Conservation (phyloP, 106 monocot species). For the Dendrobium catenatum region DNA sequence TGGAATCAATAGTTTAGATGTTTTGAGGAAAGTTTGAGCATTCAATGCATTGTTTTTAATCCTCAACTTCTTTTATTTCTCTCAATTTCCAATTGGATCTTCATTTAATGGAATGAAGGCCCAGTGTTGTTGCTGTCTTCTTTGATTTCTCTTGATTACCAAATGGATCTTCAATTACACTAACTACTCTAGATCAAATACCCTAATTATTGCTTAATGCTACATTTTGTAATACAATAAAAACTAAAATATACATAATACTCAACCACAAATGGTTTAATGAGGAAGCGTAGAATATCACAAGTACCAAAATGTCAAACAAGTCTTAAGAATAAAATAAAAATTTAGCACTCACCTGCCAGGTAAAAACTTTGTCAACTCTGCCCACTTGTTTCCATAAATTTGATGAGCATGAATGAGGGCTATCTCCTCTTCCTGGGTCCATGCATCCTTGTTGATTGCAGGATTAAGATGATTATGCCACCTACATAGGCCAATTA, state of each 20-base stretch:
- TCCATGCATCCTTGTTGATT: slow-evolving; percentile 76
- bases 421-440: slow-evolving; percentile 71
- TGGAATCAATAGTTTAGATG: not conserved
- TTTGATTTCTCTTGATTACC: not conserved
- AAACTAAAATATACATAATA: not conserved
- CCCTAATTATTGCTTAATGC: not conserved
- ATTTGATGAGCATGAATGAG: slow-evolving; percentile 65
- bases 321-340: not conserved
- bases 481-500: slow-evolving; percentile 32
- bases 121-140: not conserved
- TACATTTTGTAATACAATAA: not conserved
- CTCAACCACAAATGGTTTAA: not conserved
- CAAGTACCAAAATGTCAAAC: not conserved
- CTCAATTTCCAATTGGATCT: too few relatives aligned
- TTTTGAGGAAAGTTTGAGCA: not conserved
- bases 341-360: slow-evolving; percentile 36
- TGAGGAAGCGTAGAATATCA: not conserved
- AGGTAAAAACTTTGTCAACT: slow-evolving; percentile 62
- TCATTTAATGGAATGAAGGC: too few relatives aligned
- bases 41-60: too few relatives aligned
- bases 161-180: not conserved
- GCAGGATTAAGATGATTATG: slow-evolving; percentile 77
- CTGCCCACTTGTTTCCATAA: slow-evolving; percentile 83
- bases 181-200: not conserved
- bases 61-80: too few relatives aligned